A percentile compares a stretch with the other conserved stretches of the same genome.
phyloP scores from a whole-genome alignment of 352 stramenopile species.

The Phytopythium mirpurense region DNA sequence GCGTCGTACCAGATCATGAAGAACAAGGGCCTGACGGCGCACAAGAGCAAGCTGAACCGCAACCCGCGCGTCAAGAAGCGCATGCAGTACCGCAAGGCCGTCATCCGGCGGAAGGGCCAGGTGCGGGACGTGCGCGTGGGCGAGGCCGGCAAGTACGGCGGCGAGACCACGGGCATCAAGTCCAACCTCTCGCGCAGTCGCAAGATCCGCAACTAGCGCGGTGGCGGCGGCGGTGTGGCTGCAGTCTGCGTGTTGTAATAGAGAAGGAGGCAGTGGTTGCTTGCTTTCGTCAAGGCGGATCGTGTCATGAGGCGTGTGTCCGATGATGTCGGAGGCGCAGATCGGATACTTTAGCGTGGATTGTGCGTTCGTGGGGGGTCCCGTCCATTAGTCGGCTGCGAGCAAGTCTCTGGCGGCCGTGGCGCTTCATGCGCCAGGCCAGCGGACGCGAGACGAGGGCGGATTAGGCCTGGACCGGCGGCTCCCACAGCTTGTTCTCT shows the following conservation, averaged over 20 bases:
- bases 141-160: conserved; percentile 84
- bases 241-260: conserved; percentile 2
- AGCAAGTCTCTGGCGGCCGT: too few species aligned
- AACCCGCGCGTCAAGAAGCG: conserved; percentile 99
- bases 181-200: conserved; percentile 84
- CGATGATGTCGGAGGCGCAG: too few species aligned
- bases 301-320: too few species aligned
- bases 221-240: conserved; percentile 8
- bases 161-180: conserved; percentile 89
- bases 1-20: conserved; percentile 96
- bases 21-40: conserved; percentile 96
- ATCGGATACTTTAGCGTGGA: conserved; percentile 2
- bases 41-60: conserved; percentile 98
- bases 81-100: conserved; percentile 96
- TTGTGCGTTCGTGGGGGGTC: not conserved
- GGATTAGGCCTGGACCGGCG: conserved; percentile 44
- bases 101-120: conserved; percentile 96
- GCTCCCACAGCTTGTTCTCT: conserved; percentile 88
- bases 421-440: too few species aligned
- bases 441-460: not conserved
- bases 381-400: not conserved
- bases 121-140: conserved; percentile 91
- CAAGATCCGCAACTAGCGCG: conserved; percentile 82
- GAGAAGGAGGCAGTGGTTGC: not conserved
- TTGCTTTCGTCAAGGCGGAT: not conserved